Base-by-base conservation (phyloP, 1,284 basidiomycete genomes). In the Malassezia dermatis region DNA sequence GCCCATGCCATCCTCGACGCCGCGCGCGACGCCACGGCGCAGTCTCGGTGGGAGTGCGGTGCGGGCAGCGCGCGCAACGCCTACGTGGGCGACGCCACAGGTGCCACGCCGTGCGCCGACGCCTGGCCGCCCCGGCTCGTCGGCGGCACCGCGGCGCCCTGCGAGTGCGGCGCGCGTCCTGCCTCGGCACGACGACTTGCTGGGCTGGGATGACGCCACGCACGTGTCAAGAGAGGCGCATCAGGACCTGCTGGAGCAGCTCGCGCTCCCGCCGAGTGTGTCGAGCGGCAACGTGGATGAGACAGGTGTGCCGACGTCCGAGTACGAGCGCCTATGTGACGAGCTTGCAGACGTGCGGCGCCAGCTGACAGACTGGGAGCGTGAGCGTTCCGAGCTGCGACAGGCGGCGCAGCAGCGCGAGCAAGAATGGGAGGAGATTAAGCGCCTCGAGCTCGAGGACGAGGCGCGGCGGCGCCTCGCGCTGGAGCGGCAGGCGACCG, bases 351-450 rank as follows among this genome's bases (percentile, higher is more conserved):
- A 64, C 63, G 19, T 51, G 30, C 49, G 49, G 13, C 27, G 39
- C 11, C 17, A 42, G 21, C 32, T 27, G 17, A 26, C 39, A 7
- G 11, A 17, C 19, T 43, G 28, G 28, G 49, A 51, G n/a, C 35
- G 27, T 13, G 76, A 77, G 21, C 76, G 79, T 23, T 73, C 81
- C 17, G 79, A 80, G 51, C 77, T 79, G 40, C 71, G 77, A 23
- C 63, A 81, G 19, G 78, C 78, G 52, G 81, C 82, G 59, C 79
- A 79, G 39, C 78, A 82, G 44, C 76, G 77, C 47, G 79, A 80
- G 58, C 73, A 80, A 17, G 80, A 81, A 41, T 51, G 64, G 55
- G 67, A 69, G 32, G 66, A 66, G 30, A 63, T 66, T 34, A 59
- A 60, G 30, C 58, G 59, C 12, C 50, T 66, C 37, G 67, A 67